Evolutionary conservation across 2,329 filamentous ascomycete genomes (phyloP).

Genomic region (Aureobasidium zeae): DNA sequence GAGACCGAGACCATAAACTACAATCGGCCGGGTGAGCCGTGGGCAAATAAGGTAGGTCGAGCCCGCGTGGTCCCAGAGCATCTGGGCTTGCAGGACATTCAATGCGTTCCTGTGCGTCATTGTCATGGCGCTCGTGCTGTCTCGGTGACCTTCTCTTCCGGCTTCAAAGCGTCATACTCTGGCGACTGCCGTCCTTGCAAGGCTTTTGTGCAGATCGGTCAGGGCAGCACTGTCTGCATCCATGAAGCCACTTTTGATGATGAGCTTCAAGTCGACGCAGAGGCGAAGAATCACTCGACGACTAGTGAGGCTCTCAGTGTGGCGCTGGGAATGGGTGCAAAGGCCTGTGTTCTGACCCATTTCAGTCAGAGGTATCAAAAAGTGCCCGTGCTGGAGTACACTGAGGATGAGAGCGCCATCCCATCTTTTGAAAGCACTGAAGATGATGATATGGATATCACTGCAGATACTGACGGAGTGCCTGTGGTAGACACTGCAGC

Average conservation of each 20-base stretch:
- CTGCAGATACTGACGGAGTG: slow-evolving; percentile 10
- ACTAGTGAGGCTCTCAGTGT: slow-evolving; percentile 75
- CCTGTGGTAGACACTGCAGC: slow-evolving; percentile 17
- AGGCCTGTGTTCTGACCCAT: slow-evolving; percentile 77
- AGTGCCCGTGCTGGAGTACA: slow-evolving; percentile 45
- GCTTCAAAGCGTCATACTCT: slow-evolving; percentile 83
- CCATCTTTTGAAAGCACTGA: slow-evolving; percentile 10
- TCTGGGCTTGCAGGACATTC: slow-evolving; percentile 57
- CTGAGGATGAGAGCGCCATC: slow-evolving; percentile 21
- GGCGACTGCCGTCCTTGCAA: slow-evolving; percentile 80
- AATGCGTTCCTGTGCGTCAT: slow-evolving; percentile 62
- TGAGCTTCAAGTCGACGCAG: slow-evolving; percentile 66
- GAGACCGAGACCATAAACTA: neutral
- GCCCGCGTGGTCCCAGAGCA: slow-evolving; percentile 28
- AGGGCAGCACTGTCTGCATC: slow-evolving; percentile 70
- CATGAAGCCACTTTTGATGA: slow-evolving; percentile 97
- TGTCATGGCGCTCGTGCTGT: slow-evolving; percentile 71
- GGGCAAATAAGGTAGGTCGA: slow-evolving; percentile 26
- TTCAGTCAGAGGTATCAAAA: slow-evolving; percentile 93
- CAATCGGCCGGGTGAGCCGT: slow-evolving; percentile 19
- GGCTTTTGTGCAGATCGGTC: slow-evolving; percentile 61
- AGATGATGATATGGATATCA: slow-evolving; percentile 20
- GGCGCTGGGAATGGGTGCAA: slow-evolving; percentile 67
- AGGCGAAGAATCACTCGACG: slow-evolving; percentile 84
- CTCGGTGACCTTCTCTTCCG: slow-evolving; percentile 65